Percentiles rank a stretch among this genome's conserved stretches.
Evolutionary conservation across 495 filamentous ascomycete genomes (phyloP).

Genomic region (Cladorrhinum samala): DNA sequence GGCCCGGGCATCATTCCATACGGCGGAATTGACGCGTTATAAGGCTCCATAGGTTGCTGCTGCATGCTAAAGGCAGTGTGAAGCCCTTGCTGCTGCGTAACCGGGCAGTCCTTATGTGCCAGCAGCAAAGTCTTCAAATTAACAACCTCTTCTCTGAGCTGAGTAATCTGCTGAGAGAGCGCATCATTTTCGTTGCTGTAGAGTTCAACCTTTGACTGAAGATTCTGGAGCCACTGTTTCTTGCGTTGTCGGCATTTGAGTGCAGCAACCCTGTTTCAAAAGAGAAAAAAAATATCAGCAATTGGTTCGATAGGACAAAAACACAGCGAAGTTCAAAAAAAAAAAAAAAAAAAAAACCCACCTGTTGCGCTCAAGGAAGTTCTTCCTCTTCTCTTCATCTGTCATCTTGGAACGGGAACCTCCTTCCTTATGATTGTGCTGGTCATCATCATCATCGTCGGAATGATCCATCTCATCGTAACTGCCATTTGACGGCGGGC

Average conservation of each 20-base stretch:
- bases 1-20: conserved; percentile 63
- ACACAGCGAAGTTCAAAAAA: too few species aligned
- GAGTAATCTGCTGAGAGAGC: conserved; percentile 72
- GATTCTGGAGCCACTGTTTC: conserved; percentile 96
- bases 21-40: conserved; percentile 59
- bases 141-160: conserved; percentile 87
- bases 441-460: conserved; percentile 30
- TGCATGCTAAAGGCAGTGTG: conserved; percentile 54
- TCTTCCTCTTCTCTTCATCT: conserved; percentile 96
- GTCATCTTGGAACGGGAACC: conserved; percentile 75
- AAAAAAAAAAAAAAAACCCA: conserved; percentile 40
- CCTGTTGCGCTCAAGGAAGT: conserved; percentile 95
- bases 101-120: conserved; percentile 94
- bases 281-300: neutral
- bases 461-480: conserved; percentile 21
- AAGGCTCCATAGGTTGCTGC: conserved; percentile 38
- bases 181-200: conserved; percentile 88
- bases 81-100: conserved; percentile 81
- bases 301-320: too few species aligned
- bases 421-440: conserved; percentile 34
- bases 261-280: conserved; percentile 69
- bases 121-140: conserved; percentile 89
- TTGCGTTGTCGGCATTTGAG: conserved; percentile 97
- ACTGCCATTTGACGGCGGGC: neutral
- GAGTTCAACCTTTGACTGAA: conserved; percentile 90